Base-by-base conservation (phyloP, 805 yeast species). In the Sugiyamaella floridensis region DNA sequence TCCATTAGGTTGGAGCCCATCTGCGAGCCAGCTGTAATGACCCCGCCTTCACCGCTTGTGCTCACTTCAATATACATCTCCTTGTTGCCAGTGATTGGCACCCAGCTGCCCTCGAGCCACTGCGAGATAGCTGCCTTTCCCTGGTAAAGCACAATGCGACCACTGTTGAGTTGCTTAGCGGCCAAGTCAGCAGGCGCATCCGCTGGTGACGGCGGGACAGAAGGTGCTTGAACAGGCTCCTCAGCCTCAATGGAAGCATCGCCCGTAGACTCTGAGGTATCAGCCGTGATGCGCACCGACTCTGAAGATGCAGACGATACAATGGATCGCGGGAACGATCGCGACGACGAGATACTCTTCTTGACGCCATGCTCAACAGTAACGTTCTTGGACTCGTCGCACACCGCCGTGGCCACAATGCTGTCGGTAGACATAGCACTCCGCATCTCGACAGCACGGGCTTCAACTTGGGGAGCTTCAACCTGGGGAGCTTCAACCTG, bases 1-100 rank as follows among this genome's bases (percentile, higher is more conserved):
- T 55, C 54, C 34, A 49, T 29, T 19, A 40, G 41, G 12, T 28
- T 20, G 2, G 46, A 29, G 10, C 43, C 47, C 5, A 34, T 15
- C 8, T 29, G 26, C 1, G 49, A 26, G 15, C 26, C 40, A 8
- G 29, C 52, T 15, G 49, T 42, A 19, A 55, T 43, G 12, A 50
- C 52, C 1, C 59, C 60, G 2, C 60, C 60, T 12, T 56, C 59
- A 1, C 59, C 57, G 46, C 49, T 51, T 15, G 55, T 55, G 29
- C 46, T 29, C 8, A 59, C 59, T 32, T 59, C 56, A 22, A 55
- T 34, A 14, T 18, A 9, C 26, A 54, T 20, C 28, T 56, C 58
- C 20, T 47, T 40, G 34, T 29, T 34, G 12, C 19, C 32, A 29
- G 45, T 49, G 9, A 58, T 28, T 0, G 55, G 48, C 10, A 50